Conservation (phyloP, 257 asterid genomes). For the Apocynum venetum region DNA sequence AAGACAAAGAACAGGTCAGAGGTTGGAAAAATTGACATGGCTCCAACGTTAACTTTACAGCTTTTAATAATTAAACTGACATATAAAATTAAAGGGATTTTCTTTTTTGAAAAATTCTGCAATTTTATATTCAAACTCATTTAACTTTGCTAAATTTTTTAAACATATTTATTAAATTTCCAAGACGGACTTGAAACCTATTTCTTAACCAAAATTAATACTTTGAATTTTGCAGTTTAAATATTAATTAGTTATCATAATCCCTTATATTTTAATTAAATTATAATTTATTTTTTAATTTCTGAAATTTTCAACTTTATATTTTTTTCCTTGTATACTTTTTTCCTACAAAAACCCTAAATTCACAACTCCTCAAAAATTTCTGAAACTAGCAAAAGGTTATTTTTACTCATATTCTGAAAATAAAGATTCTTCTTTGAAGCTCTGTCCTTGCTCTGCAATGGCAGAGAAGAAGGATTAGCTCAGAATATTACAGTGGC, state of each 20-base stretch:
- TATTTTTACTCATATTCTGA: constrained; percentile 20
- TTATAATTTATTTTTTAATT: constrained; percentile 28
- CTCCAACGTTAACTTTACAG: constrained; percentile 80
- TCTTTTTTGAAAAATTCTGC: constrained; percentile 24
- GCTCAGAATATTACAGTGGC: constrained; percentile 28
- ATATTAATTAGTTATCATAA: constrained; percentile 44
- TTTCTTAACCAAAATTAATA: constrained; percentile 80
- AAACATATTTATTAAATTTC: constrained; percentile 55
- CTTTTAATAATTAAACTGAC: constrained; percentile 41
- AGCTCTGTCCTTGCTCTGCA: constrained; percentile 41
- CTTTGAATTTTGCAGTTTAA: constrained; percentile 61
- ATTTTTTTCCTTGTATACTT: constrained; percentile 30
- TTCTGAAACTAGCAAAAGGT: constrained; percentile 26
- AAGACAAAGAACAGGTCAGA: constrained; percentile 70
- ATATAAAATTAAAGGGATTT: constrained; percentile 24
- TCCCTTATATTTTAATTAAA: constrained; percentile 31
- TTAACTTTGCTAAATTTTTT: constrained; percentile 41
- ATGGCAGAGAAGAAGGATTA: constrained; percentile 37
- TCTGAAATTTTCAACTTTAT: constrained; percentile 21
- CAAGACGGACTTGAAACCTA: constrained; percentile 86
- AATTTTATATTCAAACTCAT: constrained; percentile 36
- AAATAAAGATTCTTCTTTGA: constrained; percentile 19
- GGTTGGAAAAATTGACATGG: constrained; percentile 45
- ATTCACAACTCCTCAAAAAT: constrained; percentile 33
- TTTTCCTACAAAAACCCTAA: constrained; percentile 55